Evolutionary conservation across 176 grass and related monocot genomes (phyloP).

Genomic region (Sorghum bicolor): Sorghum_bicolor_NCBIv3 NC_012873.2:57680501-57681000

Average conservation of each 20-base stretch:
- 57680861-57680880: background rate
- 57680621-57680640: background rate
- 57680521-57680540: constrained; percentile 74
- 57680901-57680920: no score
- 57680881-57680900: background rate
- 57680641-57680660: background rate
- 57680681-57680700: background rate
- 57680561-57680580: constrained; percentile 35
- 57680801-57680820: background rate
- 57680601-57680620: background rate
- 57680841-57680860: background rate
- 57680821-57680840: background rate
- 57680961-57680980: background rate
- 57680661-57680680: constrained; percentile 13
- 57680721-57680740: background rate
- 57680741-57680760: background rate
- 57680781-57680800: background rate
- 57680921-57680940: no score
- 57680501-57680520: constrained; percentile 81
- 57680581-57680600: constrained; percentile 28
- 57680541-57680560: constrained; percentile 63
- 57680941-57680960: background rate
- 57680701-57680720: constrained; percentile 17
- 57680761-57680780: background rate
- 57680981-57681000: background rate